Base-by-base conservation (phyloP, 768 basidiomycete genomes). In the Lactarius indigo region DNA sequence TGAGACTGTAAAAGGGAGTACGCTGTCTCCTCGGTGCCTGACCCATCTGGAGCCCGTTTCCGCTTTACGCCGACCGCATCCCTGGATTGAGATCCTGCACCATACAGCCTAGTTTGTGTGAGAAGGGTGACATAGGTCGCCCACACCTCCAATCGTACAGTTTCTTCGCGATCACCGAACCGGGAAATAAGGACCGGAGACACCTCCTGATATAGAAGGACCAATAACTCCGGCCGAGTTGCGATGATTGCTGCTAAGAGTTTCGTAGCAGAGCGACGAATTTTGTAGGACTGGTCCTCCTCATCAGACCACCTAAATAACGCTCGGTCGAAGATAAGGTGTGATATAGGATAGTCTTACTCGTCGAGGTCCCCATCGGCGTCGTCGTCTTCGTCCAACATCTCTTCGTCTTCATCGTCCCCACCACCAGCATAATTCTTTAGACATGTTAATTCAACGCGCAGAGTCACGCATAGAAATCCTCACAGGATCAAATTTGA, bases 221-320 rank as follows among this genome's bases (percentile, higher is more conserved):
- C 77, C 26, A 98, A 83, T 2, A 94, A 83, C 73, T 98, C 97
- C 1, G 95, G 93, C 30, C 95, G 91, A 1, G 96, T 98, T 15
- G 85, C 87, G 64, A 98, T 88, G 57, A 97, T 80, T 7, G 92
- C 90, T 33, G 88, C 80, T 18, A 98, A 82, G 4, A 98, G 81
- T 75, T 98, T 98, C 20, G 95, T 94, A 8, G 97, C 90, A 8
- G 93, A 89, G 55, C 97, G 87, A 69, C 97, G 90, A 64, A 97
- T 93, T 77, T 98, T 98, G 85, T 97, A 98, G 0, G 96, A 98
- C 13, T 91, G 92, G 74, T 99, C 97, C 76, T 98, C 97, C 65
- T 99, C 97, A 72, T 99, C 97, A 7, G 94, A 94, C 76, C 97
- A 98, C 69, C 93, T 96, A 70, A 30, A 35, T 15, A 55, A 68